Evolutionary conservation across 2,329 filamentous ascomycete species (phyloP).

Genomic region (Colletotrichum aenigma): DNA sequence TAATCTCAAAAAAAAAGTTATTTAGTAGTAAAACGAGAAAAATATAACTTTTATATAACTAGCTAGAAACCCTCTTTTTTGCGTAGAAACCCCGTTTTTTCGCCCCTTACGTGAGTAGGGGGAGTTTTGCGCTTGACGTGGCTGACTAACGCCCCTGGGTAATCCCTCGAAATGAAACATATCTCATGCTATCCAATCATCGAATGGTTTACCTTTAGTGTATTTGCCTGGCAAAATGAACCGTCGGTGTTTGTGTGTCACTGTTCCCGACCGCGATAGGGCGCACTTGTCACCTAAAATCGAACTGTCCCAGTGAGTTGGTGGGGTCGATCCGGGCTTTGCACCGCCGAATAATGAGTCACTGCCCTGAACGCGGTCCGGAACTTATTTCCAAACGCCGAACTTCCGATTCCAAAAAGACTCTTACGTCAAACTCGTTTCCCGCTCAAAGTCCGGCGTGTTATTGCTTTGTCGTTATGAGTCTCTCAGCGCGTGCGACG

Average conservation of each 20-base stretch:
- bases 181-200: background rate
- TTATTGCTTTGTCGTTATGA: slow-evolving; percentile 11
- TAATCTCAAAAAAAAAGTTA: too few species aligned
- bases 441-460: background rate
- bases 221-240: background rate
- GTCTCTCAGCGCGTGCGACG: slow-evolving; percentile 30
- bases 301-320: background rate
- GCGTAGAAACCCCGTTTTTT: too few species aligned
- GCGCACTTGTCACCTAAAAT: background rate
- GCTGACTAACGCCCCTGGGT: too few species aligned
- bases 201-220: background rate
- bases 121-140: too few species aligned
- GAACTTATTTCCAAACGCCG: background rate
- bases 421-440: background rate
- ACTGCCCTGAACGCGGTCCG: background rate
- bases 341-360: background rate
- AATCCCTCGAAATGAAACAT: background rate
- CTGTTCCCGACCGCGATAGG: background rate
- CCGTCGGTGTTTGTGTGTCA: background rate
- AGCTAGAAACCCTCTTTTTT: too few species aligned
- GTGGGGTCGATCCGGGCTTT: background rate
- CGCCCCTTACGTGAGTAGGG: too few species aligned
- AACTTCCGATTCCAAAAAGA: background rate
- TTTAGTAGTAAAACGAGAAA: too few species aligned
- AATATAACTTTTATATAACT: too few species aligned